Conservation (phyloP, 768 basidiomycete species). For the Boletus patriciae region DNA sequence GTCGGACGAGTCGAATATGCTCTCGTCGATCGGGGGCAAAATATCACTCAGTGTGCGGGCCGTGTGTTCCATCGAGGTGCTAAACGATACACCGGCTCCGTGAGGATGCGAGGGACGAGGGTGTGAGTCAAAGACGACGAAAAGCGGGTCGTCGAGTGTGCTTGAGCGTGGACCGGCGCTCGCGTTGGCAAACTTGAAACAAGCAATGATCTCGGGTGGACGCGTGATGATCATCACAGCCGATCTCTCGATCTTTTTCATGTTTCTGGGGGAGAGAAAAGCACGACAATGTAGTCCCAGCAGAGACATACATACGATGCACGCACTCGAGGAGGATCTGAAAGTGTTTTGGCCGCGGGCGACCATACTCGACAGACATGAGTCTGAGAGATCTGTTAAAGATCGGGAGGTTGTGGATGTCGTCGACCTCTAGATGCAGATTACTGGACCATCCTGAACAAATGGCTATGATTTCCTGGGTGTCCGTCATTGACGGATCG, state of each 20-base stretch:
- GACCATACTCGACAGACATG: conserved; percentile 37
- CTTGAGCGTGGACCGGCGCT: background rate
- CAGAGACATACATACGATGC: background rate
- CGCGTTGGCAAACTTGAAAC: conserved; percentile 38
- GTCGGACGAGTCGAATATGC: conserved; percentile 40
- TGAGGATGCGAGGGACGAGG: conserved; percentile 56
- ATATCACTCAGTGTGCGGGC: conserved; percentile 47
- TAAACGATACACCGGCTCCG: conserved; percentile 61
- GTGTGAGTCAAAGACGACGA: conserved; percentile 68
- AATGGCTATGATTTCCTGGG: conserved; percentile 56
- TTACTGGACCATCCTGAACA: conserved; percentile 55
- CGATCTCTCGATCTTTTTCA: conserved; percentile 21
- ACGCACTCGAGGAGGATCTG: conserved; percentile 30
- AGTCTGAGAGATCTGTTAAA: conserved; percentile 45
- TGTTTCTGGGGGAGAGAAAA: conserved; percentile 17
- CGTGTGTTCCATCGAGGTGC: conserved; percentile 43
- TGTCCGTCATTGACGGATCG: background rate
- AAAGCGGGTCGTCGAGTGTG: conserved; percentile 35
- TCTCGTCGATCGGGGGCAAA: conserved; percentile 46
- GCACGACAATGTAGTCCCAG: background rate
- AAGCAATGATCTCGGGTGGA: conserved; percentile 67
- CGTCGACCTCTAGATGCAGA: conserved; percentile 57
- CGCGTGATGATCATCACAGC: conserved; percentile 59
- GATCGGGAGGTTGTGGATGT: conserved; percentile 48
- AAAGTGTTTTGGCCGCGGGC: conserved; percentile 41